These are phyloP conservation scores for Trypanosoma conorhini DNA, from an alignment of 208 protist species.

Conservation along the genomic window DNA sequence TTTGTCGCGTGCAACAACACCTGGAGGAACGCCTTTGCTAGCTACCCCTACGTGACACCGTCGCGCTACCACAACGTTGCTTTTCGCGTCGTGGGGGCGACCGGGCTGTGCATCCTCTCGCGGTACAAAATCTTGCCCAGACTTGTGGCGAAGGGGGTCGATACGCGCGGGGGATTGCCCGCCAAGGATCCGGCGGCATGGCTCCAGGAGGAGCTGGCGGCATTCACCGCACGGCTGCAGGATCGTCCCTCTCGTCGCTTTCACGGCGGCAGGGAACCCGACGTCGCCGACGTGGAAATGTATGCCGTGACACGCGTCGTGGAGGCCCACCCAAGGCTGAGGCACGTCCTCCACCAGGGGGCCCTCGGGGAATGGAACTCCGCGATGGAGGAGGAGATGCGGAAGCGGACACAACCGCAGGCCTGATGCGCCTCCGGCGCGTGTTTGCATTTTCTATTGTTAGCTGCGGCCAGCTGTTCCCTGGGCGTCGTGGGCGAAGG, in stretches of 20 bases:
- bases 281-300: slow-evolving; percentile 82
- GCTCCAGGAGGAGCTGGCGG: slow-evolving; percentile 47
- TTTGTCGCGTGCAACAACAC: slow-evolving; percentile 70
- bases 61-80: slow-evolving; percentile 53
- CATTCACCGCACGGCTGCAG: slow-evolving; percentile 37
- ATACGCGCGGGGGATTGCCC: neutral
- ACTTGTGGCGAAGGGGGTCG: slow-evolving; percentile 7
- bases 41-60: slow-evolving; percentile 57
- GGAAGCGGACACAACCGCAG: slow-evolving; percentile 10
- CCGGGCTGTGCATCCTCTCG: slow-evolving; percentile 49
- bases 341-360: slow-evolving; percentile 37
- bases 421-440: neutral
- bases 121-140: slow-evolving; percentile 54
- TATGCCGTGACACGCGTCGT: slow-evolving; percentile 74
- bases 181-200: slow-evolving; percentile 33
- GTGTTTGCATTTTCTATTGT: neutral
- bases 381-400: slow-evolving; percentile 52
- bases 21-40: slow-evolving; percentile 57
- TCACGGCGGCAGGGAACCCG: slow-evolving; percentile 67
- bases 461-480: neutral
- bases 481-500: neutral
- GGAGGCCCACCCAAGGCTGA: slow-evolving; percentile 48
- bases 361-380: slow-evolving; percentile 61
- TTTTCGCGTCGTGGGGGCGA: slow-evolving; percentile 56
- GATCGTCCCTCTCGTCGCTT: slow-evolving; percentile 28